Evolutionary conservation across 1,284 basidiomycete species (phyloP), one percentile per base, ranked within the genome.

Genomic region (Ustilago shanxiensis): DNA sequence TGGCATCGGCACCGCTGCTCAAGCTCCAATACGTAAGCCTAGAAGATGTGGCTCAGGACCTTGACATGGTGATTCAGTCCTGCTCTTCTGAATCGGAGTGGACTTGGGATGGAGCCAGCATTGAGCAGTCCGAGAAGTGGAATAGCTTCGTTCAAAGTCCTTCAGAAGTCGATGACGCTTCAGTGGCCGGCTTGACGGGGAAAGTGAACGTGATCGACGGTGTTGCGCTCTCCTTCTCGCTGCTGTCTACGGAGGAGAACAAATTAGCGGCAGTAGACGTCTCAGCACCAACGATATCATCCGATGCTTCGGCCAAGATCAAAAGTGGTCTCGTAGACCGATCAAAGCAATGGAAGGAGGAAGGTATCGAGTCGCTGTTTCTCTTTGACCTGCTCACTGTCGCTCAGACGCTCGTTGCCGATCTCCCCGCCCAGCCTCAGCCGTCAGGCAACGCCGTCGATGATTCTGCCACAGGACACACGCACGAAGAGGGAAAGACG

Each of bases 31-130:
- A 76, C 41, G 45, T 47, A 13, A 44, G 35, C 18, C 47, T 68
- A 24, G 58, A 71, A 47, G 73, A 67, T 67, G 73, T 76, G 1
- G 68, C 73, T 4, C 68, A 67, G 18, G 73, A 76, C 20, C 58
- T 76, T 31, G 73, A 76, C 53, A 64, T 71, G 67, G 64, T 76
- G 50, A 64, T 76, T 13, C 73, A 71, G 35, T 76, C 73, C 14
- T 45, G 47, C 24, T 24, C 64, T 7, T 54, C 65, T n/a, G 31
- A 55, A 10, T 61, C 33, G 20, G 60, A 71, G 20, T 67, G 72
- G 65, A 22, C 55, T 22, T 74, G 72, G 72, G 53, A 76, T 6
- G 64, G 57, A n/a, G 59, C 59, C 7, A 56, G 29, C 20, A 31
- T 1, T 11, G 24, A 51, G 11, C 64, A 72, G 22, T 18, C 31